Evolutionary conservation across 371 early-diverging fungal genomes (phyloP).

Genomic region (Vairimorpha necatrix): DNA sequence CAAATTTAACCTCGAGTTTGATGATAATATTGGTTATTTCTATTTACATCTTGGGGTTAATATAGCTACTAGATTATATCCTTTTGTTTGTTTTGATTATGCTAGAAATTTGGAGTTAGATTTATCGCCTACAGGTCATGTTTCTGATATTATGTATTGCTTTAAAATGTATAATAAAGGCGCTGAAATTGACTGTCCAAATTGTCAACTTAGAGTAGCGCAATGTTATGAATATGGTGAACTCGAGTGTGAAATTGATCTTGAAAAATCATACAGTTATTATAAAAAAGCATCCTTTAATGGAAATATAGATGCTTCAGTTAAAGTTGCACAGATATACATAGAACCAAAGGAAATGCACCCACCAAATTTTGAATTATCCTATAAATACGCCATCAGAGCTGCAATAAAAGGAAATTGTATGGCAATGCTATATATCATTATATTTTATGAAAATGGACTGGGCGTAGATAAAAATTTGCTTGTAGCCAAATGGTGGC

Average conservation of each 20-base stretch:
- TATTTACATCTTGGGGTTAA: slow-evolving; percentile 61
- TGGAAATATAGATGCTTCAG: slow-evolving; percentile 62
- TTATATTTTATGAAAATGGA: slow-evolving; percentile 50
- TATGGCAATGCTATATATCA: slow-evolving; percentile 42
- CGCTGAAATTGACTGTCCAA: slow-evolving; percentile 58
- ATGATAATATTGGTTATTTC: slow-evolving; percentile 57
- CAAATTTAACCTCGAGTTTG: slow-evolving; percentile 12
- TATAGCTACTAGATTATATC: slow-evolving; percentile 60
- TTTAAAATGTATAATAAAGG: slow-evolving; percentile 60
- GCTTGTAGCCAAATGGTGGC: slow-evolving; percentile 61
- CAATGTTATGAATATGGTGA: slow-evolving; percentile 60
- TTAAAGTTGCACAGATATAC: slow-evolving; percentile 36
- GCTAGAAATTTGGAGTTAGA: slow-evolving; percentile 59
- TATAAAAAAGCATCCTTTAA: slow-evolving; percentile 58
- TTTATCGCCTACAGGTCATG: slow-evolving; percentile 1
- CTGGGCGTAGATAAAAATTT: slow-evolving; percentile 45
- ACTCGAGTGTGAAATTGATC: slow-evolving; percentile 34
- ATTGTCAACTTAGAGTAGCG: slow-evolving; percentile 59
- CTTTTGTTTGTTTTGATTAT: slow-evolving; percentile 64
- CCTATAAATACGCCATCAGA: slow-evolving; percentile 50
- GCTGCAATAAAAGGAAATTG: slow-evolving; percentile 49
- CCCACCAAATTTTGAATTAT: slow-evolving; percentile 18
- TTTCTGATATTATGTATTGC: slow-evolving; percentile 50
- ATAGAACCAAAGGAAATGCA: slow-evolving; percentile 8
- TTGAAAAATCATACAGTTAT: slow-evolving; percentile 44